Conservation (phyloP, 768 basidiomycete genomes). For the Agaricus subrufescens region DNA sequence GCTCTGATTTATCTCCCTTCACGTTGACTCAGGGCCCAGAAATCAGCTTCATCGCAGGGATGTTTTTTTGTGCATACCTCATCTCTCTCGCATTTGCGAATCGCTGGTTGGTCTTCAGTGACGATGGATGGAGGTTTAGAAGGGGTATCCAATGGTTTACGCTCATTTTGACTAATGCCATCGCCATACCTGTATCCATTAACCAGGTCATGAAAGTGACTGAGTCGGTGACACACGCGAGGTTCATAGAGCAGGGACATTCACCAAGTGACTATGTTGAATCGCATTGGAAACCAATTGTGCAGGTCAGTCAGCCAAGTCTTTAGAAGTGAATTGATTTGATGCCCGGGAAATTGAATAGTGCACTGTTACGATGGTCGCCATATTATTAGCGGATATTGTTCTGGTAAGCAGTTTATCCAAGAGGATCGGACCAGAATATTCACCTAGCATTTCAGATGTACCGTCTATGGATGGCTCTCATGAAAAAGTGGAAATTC, state of each 20-base stretch:
- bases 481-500: neutral
- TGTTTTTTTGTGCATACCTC: neutral
- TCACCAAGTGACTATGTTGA: neutral
- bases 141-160: neutral
- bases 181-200: neutral
- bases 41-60: neutral
- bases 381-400: neutral
- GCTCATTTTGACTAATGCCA: neutral
- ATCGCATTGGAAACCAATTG: neutral
- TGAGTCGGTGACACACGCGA: no score
- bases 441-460: neutral
- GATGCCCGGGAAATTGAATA: neutral
- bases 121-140: neutral
- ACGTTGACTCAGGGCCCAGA: no score
- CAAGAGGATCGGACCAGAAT: neutral
- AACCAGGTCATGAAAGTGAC: no score
- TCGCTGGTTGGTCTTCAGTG: neutral
- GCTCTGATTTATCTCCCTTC: no score
- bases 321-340: no score
- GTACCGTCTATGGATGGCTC: constrained; percentile 9
- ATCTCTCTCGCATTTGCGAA: neutral
- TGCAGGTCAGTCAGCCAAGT: neutral
- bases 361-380: neutral
- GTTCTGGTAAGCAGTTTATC: neutral
- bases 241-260: no score